Base-by-base conservation (phyloP, 768 basidiomycete species). In the Kwoniella dejecticola region DNA sequence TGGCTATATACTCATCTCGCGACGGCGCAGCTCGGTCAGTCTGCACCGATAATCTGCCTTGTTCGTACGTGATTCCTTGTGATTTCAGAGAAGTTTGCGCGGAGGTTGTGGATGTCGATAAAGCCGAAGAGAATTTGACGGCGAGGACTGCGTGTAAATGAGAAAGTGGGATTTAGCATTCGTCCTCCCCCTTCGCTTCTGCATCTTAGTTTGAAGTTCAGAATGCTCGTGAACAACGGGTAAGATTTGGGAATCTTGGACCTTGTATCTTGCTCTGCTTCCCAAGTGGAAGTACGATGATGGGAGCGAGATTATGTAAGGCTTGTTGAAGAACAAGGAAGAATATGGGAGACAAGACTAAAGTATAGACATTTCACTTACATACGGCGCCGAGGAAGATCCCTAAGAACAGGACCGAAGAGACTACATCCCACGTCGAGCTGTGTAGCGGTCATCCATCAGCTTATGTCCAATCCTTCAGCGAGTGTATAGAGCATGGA, bases 301-400 rank as follows among this genome's bases (percentile, higher is more conserved):
- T 38, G 17, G 8, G 8, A 38, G 36, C 36, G 8, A 8, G 36
- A 38, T 8, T 17, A 38, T 8, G 17, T 38, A 38, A 38, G n/a
- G n/a, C n/a, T n/a, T n/a, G n/a, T n/a, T n/a, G n/a, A n/a, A n/a
- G n/a, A n/a, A n/a, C n/a, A n/a, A n/a, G n/a, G n/a, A n/a, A n/a
- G n/a, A n/a, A n/a, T n/a, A n/a, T n/a, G n/a, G n/a, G n/a, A n/a
- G n/a, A n/a, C n/a, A n/a, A n/a, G n/a, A n/a, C n/a, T n/a, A n/a
- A n/a, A n/a, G n/a, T n/a, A n/a, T n/a, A n/a, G 54, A 57, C 27
- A 26, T 23, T 8, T 36, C 11, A 74, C 73, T 64, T 48, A 75
- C 73, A 75, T 19, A 70, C 70, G 15, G 66, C 63, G 24, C 62
- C 73, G 15, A 75, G 63, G 56, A 72, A 72, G 46, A 70, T 60